Conservation (phyloP, 305 asterid genomes). For the Fraxinus paxiana region DNA sequence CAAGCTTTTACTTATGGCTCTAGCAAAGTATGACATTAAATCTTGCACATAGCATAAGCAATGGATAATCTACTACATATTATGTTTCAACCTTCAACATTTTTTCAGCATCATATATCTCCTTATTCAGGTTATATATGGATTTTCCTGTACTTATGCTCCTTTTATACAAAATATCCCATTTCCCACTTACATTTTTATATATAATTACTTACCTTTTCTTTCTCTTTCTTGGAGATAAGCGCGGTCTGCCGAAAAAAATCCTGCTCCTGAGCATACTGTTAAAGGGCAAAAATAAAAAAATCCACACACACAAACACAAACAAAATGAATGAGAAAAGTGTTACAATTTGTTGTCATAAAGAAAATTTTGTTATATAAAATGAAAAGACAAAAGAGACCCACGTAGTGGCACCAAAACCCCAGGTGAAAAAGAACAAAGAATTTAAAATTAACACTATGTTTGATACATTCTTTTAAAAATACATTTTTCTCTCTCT, state of each 20-base stretch:
- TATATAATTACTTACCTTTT: conserved; percentile 51
- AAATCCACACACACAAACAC: not conserved
- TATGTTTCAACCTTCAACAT: conserved; percentile 4
- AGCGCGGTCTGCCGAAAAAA: conserved; percentile 87
- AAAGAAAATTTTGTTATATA: not conserved
- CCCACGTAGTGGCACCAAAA: not conserved
- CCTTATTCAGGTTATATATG: not conserved
- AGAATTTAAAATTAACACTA: not conserved
- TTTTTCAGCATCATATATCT: not conserved
- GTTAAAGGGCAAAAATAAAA: conserved; percentile 33
- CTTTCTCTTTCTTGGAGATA: conserved; percentile 84
- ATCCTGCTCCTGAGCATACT: conserved; percentile 99
- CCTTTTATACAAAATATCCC: not conserved
- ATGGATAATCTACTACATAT: not conserved
- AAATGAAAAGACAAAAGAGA: not conserved
- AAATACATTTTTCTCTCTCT: too few relatives aligned
- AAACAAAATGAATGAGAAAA: not conserved
- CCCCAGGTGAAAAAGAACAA: not conserved
- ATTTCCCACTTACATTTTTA: not conserved
- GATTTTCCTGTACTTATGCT: not conserved
- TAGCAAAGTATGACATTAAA: not conserved
- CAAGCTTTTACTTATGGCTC: not conserved
- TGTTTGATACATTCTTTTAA: too few relatives aligned
- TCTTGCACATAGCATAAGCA: not conserved
- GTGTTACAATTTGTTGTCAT: not conserved